phyloP scores from a whole-genome alignment of 2,329 filamentous ascomycete species.

The Fusarium devonianum region DNA sequence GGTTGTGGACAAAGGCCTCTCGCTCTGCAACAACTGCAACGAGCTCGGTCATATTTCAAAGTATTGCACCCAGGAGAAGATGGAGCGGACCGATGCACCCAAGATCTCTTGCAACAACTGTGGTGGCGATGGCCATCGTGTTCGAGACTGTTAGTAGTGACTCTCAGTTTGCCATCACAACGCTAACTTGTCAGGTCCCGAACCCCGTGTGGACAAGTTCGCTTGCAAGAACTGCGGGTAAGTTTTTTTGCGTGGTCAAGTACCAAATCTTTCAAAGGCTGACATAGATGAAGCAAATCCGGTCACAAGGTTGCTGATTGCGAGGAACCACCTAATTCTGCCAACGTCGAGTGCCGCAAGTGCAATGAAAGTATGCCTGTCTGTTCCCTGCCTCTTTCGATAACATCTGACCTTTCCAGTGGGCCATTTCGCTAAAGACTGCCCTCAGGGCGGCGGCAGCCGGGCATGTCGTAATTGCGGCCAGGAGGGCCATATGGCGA shows the following conservation, averaged over 20 bases:
- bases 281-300: slow-evolving; percentile 48
- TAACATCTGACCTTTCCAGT: slow-evolving; percentile 45
- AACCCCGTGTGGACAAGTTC: slow-evolving; percentile 68
- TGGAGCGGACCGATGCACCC: slow-evolving; percentile 53
- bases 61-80: slow-evolving; percentile 65
- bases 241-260: slow-evolving; percentile 13
- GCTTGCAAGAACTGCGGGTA: slow-evolving; percentile 74
- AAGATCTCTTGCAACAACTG: slow-evolving; percentile 72
- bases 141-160: slow-evolving; percentile 70
- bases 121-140: slow-evolving; percentile 67
- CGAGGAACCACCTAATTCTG: slow-evolving; percentile 67
- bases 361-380: slow-evolving; percentile 64
- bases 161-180: background rate
- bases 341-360: slow-evolving; percentile 70
- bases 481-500: slow-evolving; percentile 64
- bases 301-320: slow-evolving; percentile 61
- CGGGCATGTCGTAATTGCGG: slow-evolving; percentile 69
- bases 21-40: slow-evolving; percentile 69
- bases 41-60: slow-evolving; percentile 70
- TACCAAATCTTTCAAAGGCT: slow-evolving; percentile 10
- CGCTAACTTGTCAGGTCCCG: slow-evolving; percentile 53
- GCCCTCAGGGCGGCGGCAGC: slow-evolving; percentile 65
- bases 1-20: slow-evolving; percentile 63
- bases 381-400: background rate
- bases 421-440: slow-evolving; percentile 70